Conservation (phyloP, 176 grass and related monocot genomes). For the Cenchrus fungigraminus region DNA sequence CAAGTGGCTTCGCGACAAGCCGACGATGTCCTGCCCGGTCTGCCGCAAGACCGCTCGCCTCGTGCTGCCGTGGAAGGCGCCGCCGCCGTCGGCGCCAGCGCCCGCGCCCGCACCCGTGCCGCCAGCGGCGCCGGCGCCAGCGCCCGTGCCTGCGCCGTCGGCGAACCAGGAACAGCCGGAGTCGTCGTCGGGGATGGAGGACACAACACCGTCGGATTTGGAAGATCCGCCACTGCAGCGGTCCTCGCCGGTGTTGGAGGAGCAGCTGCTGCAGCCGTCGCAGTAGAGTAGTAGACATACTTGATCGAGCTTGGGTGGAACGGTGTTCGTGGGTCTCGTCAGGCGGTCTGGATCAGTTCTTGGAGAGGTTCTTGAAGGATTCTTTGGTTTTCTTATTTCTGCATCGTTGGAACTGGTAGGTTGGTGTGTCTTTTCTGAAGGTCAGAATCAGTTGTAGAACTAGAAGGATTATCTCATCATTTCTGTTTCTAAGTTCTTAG, state of each 20-base stretch:
- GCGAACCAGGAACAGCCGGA: neutral
- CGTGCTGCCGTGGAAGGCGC: neutral
- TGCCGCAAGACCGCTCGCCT: neutral
- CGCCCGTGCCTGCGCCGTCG: neutral
- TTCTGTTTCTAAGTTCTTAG: neutral
- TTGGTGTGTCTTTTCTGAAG: neutral
- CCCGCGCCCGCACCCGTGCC: no score
- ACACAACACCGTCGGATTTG: neutral
- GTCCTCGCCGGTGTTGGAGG: neutral
- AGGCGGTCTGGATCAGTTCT: neutral
- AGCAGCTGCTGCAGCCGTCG: neutral
- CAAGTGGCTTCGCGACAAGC: neutral
- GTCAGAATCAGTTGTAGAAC: neutral
- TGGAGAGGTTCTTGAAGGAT: slow-evolving; percentile 3
- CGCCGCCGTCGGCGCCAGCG: neutral
- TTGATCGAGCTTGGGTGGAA: no score
- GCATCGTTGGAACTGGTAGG: neutral
- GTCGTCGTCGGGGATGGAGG: neutral
- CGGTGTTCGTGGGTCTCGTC: neutral
- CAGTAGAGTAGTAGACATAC: neutral
- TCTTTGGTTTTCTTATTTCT: neutral
- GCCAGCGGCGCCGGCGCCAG: neutral
- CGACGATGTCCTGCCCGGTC: neutral
- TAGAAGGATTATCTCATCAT: neutral
- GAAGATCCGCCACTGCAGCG: neutral